Evolutionary conservation across 2,329 filamentous ascomycete genomes (phyloP).

Genomic region (Calonectria fujianensis): DNA sequence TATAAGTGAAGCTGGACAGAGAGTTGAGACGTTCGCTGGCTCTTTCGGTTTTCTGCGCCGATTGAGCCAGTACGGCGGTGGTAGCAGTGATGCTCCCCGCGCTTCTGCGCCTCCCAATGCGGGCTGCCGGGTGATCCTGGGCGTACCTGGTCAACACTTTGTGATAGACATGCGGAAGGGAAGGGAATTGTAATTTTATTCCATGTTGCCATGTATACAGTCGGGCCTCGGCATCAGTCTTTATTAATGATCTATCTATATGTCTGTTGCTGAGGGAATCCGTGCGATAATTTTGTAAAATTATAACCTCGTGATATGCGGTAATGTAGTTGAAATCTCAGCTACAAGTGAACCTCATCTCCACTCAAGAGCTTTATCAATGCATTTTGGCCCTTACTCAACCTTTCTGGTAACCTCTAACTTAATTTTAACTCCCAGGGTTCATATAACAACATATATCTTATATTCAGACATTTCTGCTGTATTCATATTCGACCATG

Average conservation of each 20-base stretch:
- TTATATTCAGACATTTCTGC: not conserved
- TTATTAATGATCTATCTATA: slow-evolving; percentile 57
- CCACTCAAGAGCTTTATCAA: not conserved
- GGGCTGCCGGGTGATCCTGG: slow-evolving; percentile 43
- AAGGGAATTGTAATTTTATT: slow-evolving; percentile 66
- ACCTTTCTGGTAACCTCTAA: not conserved
- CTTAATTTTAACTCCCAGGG: not conserved
- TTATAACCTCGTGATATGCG: not conserved
- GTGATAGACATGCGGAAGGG: slow-evolving; percentile 61
- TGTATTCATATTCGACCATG: not conserved
- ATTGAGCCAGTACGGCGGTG: slow-evolving; percentile 37
- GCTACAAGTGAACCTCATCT: not conserved
- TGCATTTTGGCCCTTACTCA: not conserved
- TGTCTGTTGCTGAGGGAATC: not conserved
- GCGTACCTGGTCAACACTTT: slow-evolving; percentile 54
- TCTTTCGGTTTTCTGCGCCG: slow-evolving; percentile 38
- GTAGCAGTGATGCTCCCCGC: slow-evolving; percentile 44
- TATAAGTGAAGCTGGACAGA: slow-evolving; percentile 38
- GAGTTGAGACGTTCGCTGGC: slow-evolving; percentile 41
- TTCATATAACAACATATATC: not conserved
- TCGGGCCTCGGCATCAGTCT: slow-evolving; percentile 54
- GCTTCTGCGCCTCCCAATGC: slow-evolving; percentile 43
- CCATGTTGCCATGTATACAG: slow-evolving; percentile 62
- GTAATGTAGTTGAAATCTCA: not conserved
- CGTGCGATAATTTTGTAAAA: slow-evolving; percentile 5